phyloP scores from a whole-genome alignment of 257 asterid genomes.

The Lycium ferocissimum region DNA sequence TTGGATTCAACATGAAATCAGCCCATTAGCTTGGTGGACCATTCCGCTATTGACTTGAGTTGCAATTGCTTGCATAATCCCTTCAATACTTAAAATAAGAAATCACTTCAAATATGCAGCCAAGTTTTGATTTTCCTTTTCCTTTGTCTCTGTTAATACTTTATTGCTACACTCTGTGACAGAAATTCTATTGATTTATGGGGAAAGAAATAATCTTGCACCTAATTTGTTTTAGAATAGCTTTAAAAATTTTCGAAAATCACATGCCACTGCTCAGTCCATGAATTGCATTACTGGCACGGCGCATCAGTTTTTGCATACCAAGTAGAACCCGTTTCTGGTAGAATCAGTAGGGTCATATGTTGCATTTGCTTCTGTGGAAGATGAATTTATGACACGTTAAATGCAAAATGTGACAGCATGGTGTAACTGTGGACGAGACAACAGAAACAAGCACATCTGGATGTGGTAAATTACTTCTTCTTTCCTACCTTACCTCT shows the following conservation, averaged over 20 bases:
- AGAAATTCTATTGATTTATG: background rate
- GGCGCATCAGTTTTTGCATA: background rate
- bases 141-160: background rate
- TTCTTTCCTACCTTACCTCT: constrained; percentile 26
- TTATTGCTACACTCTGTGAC: background rate
- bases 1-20: constrained; percentile 10
- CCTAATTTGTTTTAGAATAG: background rate
- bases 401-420: constrained; percentile 60
- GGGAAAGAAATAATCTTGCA: background rate
- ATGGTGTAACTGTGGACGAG: constrained; percentile 91
- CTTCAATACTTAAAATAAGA: background rate
- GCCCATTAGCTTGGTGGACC: background rate
- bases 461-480: constrained; percentile 73
- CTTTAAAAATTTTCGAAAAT: background rate
- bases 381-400: constrained; percentile 37
- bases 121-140: constrained; percentile 20
- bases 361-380: constrained; percentile 28
- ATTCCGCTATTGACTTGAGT: background rate
- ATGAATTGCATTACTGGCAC: background rate
- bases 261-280: background rate
- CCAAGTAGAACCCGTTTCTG: background rate
- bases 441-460: constrained; percentile 97
- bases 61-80: background rate
- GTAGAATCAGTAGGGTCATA: constrained; percentile 1
- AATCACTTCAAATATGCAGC: constrained; percentile 4